These are phyloP conservation scores for Sclerotiophoma versabilis DNA, from an alignment of 2,329 filamentous ascomycete genomes.

Conservation along the genomic window DNA sequence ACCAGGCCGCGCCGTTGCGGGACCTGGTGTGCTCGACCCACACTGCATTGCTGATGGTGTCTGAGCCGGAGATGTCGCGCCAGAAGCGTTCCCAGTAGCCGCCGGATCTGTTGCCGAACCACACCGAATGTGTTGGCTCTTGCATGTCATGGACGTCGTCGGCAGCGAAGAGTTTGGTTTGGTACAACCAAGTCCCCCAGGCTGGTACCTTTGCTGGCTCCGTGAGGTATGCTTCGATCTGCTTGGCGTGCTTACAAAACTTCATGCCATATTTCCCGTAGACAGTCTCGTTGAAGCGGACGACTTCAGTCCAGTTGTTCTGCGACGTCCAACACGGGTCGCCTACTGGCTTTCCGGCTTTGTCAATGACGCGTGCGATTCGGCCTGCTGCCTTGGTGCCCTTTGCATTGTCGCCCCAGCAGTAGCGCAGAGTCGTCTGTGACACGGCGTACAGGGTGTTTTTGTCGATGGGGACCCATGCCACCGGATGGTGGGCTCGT, in stretches of 20 bases:
- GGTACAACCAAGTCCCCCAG: constrained; percentile 22
- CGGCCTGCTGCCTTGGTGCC: constrained; percentile 22
- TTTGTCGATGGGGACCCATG: constrained; percentile 18
- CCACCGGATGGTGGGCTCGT: constrained; percentile 20
- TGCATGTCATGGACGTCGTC: constrained; percentile 21
- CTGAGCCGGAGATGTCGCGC: constrained; percentile 18
- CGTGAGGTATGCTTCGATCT: constrained; percentile 22
- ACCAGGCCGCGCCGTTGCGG: constrained; percentile 13
- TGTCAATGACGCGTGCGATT: constrained; percentile 19
- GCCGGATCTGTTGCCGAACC: constrained; percentile 8
- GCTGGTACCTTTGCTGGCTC: constrained; percentile 19
- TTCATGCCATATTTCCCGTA: constrained; percentile 24
- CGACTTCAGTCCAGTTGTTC: constrained; percentile 20
- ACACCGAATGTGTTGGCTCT: constrained; percentile 22
- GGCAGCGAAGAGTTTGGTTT: constrained; percentile 19
- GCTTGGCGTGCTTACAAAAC: constrained; percentile 18
- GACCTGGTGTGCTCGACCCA: constrained; percentile 19
- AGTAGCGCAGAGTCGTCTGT: constrained; percentile 22
- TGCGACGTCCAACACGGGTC: constrained; percentile 22
- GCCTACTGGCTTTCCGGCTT: constrained; percentile 12
- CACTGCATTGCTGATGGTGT: constrained; percentile 17
- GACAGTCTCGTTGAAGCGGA: constrained; percentile 21
- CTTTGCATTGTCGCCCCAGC: constrained; percentile 20
- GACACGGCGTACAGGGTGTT: constrained; percentile 20
- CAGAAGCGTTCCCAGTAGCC: constrained; percentile 25